Evolutionary conservation across 2,329 filamentous ascomycete species (phyloP).

Genomic region (Aaosphaeria arxii): DNA sequence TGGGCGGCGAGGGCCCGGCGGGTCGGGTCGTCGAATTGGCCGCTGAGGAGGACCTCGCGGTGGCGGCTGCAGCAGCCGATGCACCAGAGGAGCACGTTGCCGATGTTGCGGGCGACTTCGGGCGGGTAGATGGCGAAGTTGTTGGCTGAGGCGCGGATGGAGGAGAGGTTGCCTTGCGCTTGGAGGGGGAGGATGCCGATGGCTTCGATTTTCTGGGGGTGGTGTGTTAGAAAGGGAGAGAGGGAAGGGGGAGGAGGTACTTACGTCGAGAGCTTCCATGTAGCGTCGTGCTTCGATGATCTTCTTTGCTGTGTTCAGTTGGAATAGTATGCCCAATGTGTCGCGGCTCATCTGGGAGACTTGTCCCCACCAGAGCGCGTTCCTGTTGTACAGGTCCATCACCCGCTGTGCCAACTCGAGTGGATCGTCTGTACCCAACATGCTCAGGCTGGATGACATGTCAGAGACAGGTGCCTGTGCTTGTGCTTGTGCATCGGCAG

Average conservation of each 20-base stretch:
- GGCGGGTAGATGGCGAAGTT: constrained; percentile 76
- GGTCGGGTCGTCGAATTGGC: constrained; percentile 68
- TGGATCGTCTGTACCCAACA: constrained; percentile 67
- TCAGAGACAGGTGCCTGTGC: constrained; percentile 11
- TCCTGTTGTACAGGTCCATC: constrained; percentile 58
- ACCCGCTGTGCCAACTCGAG: constrained; percentile 62
- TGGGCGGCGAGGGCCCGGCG: constrained; percentile 58
- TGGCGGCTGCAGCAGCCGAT: constrained; percentile 82
- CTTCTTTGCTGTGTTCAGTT: constrained; percentile 59
- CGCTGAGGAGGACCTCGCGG: constrained; percentile 61
- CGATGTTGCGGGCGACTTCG: constrained; percentile 83
- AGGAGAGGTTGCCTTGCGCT: constrained; percentile 69
- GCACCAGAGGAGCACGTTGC: constrained; percentile 90
- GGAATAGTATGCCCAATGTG: constrained; percentile 57
- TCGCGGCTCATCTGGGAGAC: constrained; percentile 59
- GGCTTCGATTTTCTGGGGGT: constrained; percentile 35
- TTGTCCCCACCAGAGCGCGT: constrained; percentile 59
- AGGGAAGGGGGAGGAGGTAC: constrained; percentile 24
- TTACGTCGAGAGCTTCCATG: constrained; percentile 63
- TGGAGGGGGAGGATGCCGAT: constrained; percentile 79
- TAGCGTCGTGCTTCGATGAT: constrained; percentile 58
- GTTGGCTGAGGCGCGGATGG: constrained; percentile 75
- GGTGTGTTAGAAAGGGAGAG: constrained; percentile 5
- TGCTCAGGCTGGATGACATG: constrained; percentile 51
- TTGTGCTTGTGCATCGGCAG: constrained; percentile 25